phyloP scores from a whole-genome alignment of 805 yeast species.

The Kazachstania psychrophila region DNA sequence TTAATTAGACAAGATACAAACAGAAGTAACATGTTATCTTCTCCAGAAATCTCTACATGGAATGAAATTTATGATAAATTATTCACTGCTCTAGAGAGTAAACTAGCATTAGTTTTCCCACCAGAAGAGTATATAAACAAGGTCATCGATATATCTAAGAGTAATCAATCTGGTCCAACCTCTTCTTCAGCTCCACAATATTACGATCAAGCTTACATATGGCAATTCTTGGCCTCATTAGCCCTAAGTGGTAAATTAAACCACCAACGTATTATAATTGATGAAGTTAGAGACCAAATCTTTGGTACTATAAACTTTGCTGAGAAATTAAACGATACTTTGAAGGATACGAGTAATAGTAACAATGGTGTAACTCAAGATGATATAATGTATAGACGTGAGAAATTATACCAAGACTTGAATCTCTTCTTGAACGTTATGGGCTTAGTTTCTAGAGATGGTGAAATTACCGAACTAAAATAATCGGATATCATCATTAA shows the following conservation, averaged over 20 bases:
- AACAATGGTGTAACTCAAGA: slow-evolving; percentile 23
- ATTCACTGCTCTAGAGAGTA: slow-evolving; percentile 70
- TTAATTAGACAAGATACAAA: slow-evolving; percentile 76
- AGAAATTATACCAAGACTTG: slow-evolving; percentile 63
- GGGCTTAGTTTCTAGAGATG: slow-evolving; percentile 89
- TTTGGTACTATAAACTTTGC: slow-evolving; percentile 80
- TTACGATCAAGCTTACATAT: slow-evolving; percentile 71
- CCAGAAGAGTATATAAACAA: slow-evolving; percentile 36
- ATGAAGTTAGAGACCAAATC: slow-evolving; percentile 86
- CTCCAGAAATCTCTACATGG: slow-evolving; percentile 49
- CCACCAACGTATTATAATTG: slow-evolving; percentile 89
- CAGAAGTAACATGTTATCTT: slow-evolving; percentile 31
- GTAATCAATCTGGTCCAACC: slow-evolving; percentile 7
- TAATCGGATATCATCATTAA: slow-evolving; percentile 11
- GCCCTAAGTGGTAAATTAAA: slow-evolving; percentile 84
- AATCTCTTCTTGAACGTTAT: slow-evolving; percentile 89
- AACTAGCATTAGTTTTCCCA: slow-evolving; percentile 74
- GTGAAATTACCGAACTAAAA: slow-evolving; percentile 73
- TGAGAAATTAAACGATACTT: slow-evolving; percentile 34
- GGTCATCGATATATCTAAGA: slow-evolving; percentile 7
- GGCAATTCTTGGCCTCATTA: slow-evolving; percentile 94
- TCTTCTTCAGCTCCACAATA: slow-evolving; percentile 24
- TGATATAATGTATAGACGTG: slow-evolving; percentile 40
- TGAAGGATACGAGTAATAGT: slow-evolving; percentile 7
- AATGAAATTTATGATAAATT: slow-evolving; percentile 69